A percentile compares a stretch with the other conserved stretches of the same genome.
These are phyloP conservation scores for Zizania palustris DNA, from an alignment of 202 grass and related monocot species.

Conservation along the genomic window DNA sequence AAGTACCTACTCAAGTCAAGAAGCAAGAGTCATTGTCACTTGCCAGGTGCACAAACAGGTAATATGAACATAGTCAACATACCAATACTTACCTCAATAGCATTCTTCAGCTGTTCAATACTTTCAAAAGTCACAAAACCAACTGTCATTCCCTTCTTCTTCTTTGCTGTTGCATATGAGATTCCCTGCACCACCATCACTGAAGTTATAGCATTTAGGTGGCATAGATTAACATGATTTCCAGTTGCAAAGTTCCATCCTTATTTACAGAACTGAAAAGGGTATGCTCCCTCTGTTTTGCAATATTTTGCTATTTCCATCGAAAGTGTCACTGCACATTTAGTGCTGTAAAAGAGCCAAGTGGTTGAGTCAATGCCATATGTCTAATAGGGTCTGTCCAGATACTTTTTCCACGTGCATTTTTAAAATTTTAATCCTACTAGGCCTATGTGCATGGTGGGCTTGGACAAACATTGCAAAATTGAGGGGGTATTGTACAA, in stretches of 20 bases:
- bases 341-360: neutral
- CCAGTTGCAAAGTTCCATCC: neutral
- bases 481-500: neutral
- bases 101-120: conserved; percentile 59
- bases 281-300: neutral
- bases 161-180: conserved; percentile 68
- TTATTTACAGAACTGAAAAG: neutral
- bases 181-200: conserved; percentile 62
- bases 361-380: too few species aligned
- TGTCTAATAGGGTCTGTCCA: too few species aligned
- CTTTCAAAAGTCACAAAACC: conserved; percentile 84
- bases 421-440: neutral
- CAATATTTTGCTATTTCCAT: neutral
- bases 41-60: conserved; percentile 14
- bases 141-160: conserved; percentile 96
- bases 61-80: conserved; percentile 15
- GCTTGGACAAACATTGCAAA: neutral
- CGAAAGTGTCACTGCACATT: neutral
- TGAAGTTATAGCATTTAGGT: conserved; percentile 14
- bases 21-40: conserved; percentile 17
- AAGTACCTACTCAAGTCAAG: conserved; percentile 52
- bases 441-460: neutral
- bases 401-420: neutral
- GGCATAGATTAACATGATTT: neutral
- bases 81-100: conserved; percentile 66